Percentiles rank a stretch among this genome's conserved stretches.
phyloP scores from a whole-genome alignment of 1,284 basidiomycete species.

The Wolfiporia cocos region DNA sequence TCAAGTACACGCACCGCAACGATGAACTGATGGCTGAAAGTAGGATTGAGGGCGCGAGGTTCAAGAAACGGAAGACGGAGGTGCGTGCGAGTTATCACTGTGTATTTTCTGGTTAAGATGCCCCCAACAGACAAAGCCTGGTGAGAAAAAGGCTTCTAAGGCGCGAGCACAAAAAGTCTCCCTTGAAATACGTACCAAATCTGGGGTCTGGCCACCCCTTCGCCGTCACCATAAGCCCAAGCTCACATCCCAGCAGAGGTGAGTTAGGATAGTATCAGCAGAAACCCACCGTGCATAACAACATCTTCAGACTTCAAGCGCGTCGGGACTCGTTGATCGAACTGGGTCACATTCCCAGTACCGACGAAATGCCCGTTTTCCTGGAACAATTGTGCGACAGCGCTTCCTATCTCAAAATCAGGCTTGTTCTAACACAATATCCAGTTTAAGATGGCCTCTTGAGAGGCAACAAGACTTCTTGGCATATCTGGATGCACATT shows the following conservation, averaged over 20 bases:
- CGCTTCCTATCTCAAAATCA: no score
- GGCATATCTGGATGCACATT: constrained; percentile 14
- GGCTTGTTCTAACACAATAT: no score
- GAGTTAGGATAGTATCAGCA: constrained; percentile 15
- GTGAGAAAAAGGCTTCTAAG: constrained; percentile 18
- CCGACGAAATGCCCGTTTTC: constrained; percentile 46
- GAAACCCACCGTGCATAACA: background rate
- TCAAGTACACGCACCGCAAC: constrained; percentile 67
- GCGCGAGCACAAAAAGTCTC: no score
- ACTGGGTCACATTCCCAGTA: constrained; percentile 46
- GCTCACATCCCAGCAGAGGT: constrained; percentile 46
- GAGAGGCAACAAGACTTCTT: constrained; percentile 15
- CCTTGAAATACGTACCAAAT: no score
- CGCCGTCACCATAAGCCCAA: constrained; percentile 50
- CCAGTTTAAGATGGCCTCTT: constrained; percentile 4
- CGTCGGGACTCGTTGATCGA: constrained; percentile 56
- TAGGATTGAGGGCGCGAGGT: constrained; percentile 57
- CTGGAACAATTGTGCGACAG: constrained; percentile 63
- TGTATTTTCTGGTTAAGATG: no score
- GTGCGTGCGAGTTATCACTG: constrained; percentile 30
- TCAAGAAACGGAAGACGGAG: constrained; percentile 42
- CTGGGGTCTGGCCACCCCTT: constrained; percentile 66
- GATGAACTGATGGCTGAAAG: constrained; percentile 65
- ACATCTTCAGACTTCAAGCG: constrained; percentile 35
- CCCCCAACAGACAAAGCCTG: constrained; percentile 7